phyloP scores from a whole-genome alignment of 306 rosid genomes.

The Glycine soja region DNA sequence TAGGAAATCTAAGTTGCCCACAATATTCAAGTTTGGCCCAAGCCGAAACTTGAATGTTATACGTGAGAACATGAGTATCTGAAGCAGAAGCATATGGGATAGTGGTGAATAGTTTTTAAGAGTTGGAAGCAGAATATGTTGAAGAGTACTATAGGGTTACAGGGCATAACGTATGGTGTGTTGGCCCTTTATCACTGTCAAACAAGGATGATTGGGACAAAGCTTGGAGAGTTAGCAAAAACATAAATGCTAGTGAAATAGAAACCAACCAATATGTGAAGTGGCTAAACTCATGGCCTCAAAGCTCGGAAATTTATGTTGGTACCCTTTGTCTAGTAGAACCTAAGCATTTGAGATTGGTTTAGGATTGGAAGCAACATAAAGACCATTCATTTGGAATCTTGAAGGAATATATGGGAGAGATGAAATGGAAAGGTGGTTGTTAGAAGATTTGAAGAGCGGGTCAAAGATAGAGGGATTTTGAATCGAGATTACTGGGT shows the following conservation, averaged over 20 bases:
- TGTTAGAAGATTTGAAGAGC: too few relatives aligned
- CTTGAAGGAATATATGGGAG: too few relatives aligned
- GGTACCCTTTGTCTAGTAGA: too few relatives aligned
- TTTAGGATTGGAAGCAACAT: too few relatives aligned
- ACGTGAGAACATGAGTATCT: slow-evolving; percentile 19
- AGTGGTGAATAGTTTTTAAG: slow-evolving; percentile 57
- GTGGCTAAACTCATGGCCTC: slow-evolving; percentile 61
- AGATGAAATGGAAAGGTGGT: too few relatives aligned
- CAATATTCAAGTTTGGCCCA: too few relatives aligned
- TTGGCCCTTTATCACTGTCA: slow-evolving; percentile 59
- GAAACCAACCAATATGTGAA: slow-evolving; percentile 43
- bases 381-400: too few relatives aligned
- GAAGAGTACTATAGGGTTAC: slow-evolving; percentile 33
- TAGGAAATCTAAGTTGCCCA: too few relatives aligned
- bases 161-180: slow-evolving; percentile 52
- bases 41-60: not conserved
- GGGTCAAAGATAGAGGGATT: too few relatives aligned
- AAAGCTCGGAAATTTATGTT: slow-evolving; percentile 54
- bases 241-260: not conserved
- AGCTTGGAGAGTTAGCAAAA: too few relatives aligned
- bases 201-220: slow-evolving; percentile 45
- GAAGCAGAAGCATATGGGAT: slow-evolving; percentile 48
- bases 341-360: too few relatives aligned
- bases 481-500: too few relatives aligned
- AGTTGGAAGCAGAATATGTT: slow-evolving; percentile 51